Conservation (phyloP, 768 basidiomycete species). For the Russula ochroleuca region DNA sequence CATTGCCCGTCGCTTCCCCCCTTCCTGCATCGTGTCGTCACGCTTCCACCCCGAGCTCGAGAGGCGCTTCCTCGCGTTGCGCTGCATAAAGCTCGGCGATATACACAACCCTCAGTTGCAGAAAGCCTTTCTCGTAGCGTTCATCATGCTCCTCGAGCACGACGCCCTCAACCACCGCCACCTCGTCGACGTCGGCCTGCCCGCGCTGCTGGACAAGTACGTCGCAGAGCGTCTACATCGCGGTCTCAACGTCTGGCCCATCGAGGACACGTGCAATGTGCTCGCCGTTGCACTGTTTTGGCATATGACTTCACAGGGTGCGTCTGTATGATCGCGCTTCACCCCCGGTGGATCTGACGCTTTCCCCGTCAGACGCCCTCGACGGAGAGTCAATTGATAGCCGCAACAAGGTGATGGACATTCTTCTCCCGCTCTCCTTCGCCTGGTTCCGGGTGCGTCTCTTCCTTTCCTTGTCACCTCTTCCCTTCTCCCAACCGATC, state of each 20-base stretch:
- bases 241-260: conserved; percentile 21
- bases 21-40: conserved; percentile 38
- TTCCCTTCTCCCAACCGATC: conserved; percentile 11
- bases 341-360: not conserved
- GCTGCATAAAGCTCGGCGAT: conserved; percentile 14
- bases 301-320: conserved; percentile 27
- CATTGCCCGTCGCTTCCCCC: conserved; percentile 46
- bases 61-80: conserved; percentile 19
- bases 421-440: conserved; percentile 18
- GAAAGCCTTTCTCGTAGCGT: conserved; percentile 18
- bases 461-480: not conserved
- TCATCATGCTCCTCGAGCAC: conserved; percentile 26
- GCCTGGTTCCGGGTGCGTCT: conserved; percentile 25
- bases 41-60: conserved; percentile 41
- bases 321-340: conserved; percentile 16
- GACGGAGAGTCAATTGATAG: conserved; percentile 20
- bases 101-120: conserved; percentile 9
- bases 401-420: conserved; percentile 16
- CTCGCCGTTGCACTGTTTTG: conserved; percentile 27
- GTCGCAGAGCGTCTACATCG: conserved; percentile 12
- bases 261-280: conserved; percentile 18
- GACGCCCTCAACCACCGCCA: conserved; percentile 20
- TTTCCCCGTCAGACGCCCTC: conserved; percentile 18
- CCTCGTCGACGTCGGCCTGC: conserved; percentile 15
- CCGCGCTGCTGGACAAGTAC: conserved; percentile 16